Conservation (phyloP, 306 rosid species). For the Astragalus membranaceus region DNA sequence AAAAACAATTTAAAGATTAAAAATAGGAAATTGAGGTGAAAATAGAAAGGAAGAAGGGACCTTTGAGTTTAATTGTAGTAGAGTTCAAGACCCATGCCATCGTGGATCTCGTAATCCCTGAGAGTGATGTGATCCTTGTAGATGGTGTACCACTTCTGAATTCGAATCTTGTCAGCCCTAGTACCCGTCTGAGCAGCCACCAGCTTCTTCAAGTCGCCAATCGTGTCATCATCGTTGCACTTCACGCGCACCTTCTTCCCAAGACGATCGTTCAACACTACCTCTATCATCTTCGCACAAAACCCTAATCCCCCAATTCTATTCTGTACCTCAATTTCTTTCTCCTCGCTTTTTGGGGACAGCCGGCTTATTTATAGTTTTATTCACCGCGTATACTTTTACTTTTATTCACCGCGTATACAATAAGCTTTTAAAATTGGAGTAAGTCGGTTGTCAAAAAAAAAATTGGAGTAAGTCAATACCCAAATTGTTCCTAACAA, state of each 20-base stretch:
- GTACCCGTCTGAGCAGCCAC: conserved; percentile 97
- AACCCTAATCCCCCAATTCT: conserved; percentile 22
- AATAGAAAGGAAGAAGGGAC: not conserved
- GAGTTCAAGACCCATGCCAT: conserved; percentile 97
- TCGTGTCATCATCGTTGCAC: conserved; percentile 89
- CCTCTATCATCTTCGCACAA: conserved; percentile 77
- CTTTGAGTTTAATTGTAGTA: conserved; percentile 53
- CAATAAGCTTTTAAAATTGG: too few species aligned
- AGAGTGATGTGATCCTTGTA: conserved; percentile 91
- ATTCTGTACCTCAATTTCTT: not conserved
- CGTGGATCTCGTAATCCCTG: conserved; percentile 80
- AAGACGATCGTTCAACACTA: conserved; percentile 77
- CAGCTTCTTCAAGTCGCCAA: conserved; percentile 87
- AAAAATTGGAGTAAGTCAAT: too few species aligned
- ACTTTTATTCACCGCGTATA: not conserved
- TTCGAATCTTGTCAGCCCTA: conserved; percentile 69
- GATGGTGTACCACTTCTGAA: conserved; percentile 79
- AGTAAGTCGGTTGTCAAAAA: too few species aligned
- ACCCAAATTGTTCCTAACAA: too few species aligned
- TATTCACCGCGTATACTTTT: not conserved
- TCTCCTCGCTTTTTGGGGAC: not conserved
- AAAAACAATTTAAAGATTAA: not conserved
- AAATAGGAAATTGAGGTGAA: not conserved
- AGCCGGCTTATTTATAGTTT: not conserved
- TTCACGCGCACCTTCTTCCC: conserved; percentile 94